phyloP scores from a whole-genome alignment of 2,329 filamentous ascomycete species.

The Ceratocystis variospora region DNA sequence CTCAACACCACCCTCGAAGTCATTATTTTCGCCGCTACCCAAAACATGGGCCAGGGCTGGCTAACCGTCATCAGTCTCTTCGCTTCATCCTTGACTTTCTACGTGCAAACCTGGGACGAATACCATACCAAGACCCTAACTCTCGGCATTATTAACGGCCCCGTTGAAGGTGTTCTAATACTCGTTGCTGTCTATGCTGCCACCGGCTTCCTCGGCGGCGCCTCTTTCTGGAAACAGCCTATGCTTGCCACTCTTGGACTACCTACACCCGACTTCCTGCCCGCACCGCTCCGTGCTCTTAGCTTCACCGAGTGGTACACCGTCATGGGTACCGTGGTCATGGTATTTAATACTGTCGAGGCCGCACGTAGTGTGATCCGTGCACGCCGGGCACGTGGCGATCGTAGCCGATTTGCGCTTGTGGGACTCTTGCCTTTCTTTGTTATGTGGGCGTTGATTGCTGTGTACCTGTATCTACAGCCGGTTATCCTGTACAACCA shows the following conservation, averaged over 20 bases:
- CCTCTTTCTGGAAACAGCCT: slow-evolving; percentile 82
- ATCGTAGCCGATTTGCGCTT: slow-evolving; percentile 59
- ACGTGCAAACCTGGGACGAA: slow-evolving; percentile 98
- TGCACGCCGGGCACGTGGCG: slow-evolving; percentile 59
- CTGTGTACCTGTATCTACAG: slow-evolving; percentile 69
- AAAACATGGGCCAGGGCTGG: slow-evolving; percentile 91
- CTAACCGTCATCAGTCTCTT: slow-evolving; percentile 72
- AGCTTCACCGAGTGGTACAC: slow-evolving; percentile 90
- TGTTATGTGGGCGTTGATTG: slow-evolving; percentile 61
- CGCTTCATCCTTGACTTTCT: slow-evolving; percentile 83
- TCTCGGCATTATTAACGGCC: slow-evolving; percentile 80
- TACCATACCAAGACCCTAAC: slow-evolving; percentile 96
- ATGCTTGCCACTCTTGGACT: slow-evolving; percentile 60
- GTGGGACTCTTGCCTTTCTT: slow-evolving; percentile 74
- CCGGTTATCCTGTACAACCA: slow-evolving; percentile 70
- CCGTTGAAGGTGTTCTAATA: slow-evolving; percentile 84
- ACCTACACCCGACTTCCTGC: slow-evolving; percentile 33
- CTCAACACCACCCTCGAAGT: slow-evolving; percentile 92
- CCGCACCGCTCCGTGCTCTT: slow-evolving; percentile 50
- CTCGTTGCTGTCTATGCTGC: slow-evolving; percentile 68
- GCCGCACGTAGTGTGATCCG: slow-evolving; percentile 73
- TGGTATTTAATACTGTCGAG: slow-evolving; percentile 72
- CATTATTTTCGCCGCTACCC: slow-evolving; percentile 76
- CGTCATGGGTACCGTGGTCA: slow-evolving; percentile 66
- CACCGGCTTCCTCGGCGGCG: slow-evolving; percentile 74